Percentiles rank a stretch among this genome's conserved stretches.
These are phyloP conservation scores for Borovskyia barvae DNA, from an alignment of 208 protist species.

Conservation along the genomic window DNA sequence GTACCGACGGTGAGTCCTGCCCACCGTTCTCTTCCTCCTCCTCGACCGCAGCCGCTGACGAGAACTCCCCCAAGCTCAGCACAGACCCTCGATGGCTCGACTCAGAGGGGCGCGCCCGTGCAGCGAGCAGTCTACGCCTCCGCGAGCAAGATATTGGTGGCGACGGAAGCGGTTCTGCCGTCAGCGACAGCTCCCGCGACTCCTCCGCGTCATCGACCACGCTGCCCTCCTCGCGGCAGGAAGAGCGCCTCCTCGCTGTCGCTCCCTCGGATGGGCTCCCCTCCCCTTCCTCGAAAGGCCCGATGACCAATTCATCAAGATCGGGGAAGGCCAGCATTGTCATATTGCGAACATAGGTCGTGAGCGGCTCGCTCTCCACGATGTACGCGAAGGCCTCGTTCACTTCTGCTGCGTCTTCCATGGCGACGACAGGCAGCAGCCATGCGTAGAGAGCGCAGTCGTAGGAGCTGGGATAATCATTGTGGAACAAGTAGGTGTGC, in stretches of 20 bases:
- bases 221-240: too few relatives aligned
- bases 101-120: not conserved
- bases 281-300: conserved; percentile 5
- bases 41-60: not conserved
- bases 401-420: conserved; percentile 32
- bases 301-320: conserved; percentile 24
- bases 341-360: conserved; percentile 47
- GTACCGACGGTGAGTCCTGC: not conserved
- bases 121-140: too few relatives aligned
- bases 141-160: too few relatives aligned
- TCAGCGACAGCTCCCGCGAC: not conserved
- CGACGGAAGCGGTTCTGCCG: too few relatives aligned
- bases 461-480: conserved; percentile 29
- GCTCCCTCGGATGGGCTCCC: too few relatives aligned
- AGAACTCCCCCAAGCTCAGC: not conserved
- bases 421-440: conserved; percentile 44
- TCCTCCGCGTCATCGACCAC: not conserved
- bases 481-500: conserved; percentile 36
- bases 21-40: not conserved
- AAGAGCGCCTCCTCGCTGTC: not conserved
- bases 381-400: conserved; percentile 50
- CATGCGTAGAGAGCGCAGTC: conserved; percentile 61
- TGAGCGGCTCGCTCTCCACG: conserved; percentile 36
- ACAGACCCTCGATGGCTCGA: not conserved
- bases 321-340: conserved; percentile 41